Conservation (phyloP, 2,329 filamentous ascomycete genomes). For the Cladosporium sp. region DNA sequence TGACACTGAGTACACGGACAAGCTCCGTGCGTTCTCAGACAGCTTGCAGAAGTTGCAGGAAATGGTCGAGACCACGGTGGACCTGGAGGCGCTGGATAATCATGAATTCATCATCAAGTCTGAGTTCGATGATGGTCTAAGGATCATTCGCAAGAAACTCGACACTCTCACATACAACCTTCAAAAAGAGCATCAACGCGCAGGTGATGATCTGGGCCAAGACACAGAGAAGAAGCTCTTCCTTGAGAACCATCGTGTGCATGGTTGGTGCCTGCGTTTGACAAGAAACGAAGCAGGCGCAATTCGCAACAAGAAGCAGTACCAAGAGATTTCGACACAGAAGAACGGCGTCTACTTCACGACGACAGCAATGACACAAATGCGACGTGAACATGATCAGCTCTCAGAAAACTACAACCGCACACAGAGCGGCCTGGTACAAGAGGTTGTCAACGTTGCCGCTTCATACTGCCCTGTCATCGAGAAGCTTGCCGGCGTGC, state of each 20-base stretch:
- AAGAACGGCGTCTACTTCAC: constrained; percentile 99
- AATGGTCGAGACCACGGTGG: constrained; percentile 98
- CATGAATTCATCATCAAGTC: constrained; percentile 99
- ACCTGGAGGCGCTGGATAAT: constrained; percentile 90
- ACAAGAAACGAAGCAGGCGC: constrained; percentile 88
- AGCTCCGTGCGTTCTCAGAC: constrained; percentile 71
- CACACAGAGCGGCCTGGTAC: constrained; percentile 86
- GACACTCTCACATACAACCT: constrained; percentile 82
- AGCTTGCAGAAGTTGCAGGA: constrained; percentile 85
- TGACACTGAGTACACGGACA: constrained; percentile 82
- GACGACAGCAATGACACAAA: constrained; percentile 73
- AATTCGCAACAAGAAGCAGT: constrained; percentile 86
- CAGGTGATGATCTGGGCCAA: constrained; percentile 78
- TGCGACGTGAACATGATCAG: constrained; percentile 90
- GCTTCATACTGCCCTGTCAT: constrained; percentile 93
- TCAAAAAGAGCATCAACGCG: constrained; percentile 74
- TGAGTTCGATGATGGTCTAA: constrained; percentile 87
- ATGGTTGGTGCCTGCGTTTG: constrained; percentile 94
- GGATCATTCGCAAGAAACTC: constrained; percentile 85
- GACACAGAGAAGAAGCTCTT: constrained; percentile 99
- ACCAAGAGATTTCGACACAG: constrained; percentile 94
- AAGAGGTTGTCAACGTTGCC: constrained; percentile 88
- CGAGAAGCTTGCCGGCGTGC: constrained; percentile 81
- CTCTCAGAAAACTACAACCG: constrained; percentile 92
- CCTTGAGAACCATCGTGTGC: constrained; percentile 90